These are phyloP conservation scores for Diutina catenulata DNA, from an alignment of 1,139 yeast genomes.

Conservation along the genomic window DNA sequence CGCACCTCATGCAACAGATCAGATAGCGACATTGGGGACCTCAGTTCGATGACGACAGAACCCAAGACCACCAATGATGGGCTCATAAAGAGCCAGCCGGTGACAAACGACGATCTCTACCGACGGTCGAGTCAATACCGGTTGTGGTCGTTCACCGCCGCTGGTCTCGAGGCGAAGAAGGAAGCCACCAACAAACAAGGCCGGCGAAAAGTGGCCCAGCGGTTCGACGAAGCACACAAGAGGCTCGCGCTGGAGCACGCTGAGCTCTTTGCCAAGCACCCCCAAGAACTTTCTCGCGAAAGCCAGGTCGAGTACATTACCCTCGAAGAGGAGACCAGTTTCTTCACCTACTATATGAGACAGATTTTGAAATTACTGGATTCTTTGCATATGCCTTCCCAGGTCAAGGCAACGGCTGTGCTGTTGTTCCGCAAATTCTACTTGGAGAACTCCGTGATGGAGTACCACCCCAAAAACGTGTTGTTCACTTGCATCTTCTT, in stretches of 20 bases:
- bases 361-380: slow-evolving; percentile 48
- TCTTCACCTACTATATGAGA: slow-evolving; percentile 60
- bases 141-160: slow-evolving; percentile 69
- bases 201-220: slow-evolving; percentile 24
- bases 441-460: slow-evolving; percentile 69
- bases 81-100: slow-evolving; percentile 5
- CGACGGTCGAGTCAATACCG: slow-evolving; percentile 78
- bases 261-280: slow-evolving; percentile 19
- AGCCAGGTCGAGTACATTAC: slow-evolving; percentile 35
- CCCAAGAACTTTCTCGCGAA: slow-evolving; percentile 21
- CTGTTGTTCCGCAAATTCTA: slow-evolving; percentile 76
- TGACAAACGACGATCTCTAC: slow-evolving; percentile 69
- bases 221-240: slow-evolving; percentile 16
- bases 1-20: too few relatives aligned
- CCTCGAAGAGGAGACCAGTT: slow-evolving; percentile 56
- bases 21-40: too few relatives aligned
- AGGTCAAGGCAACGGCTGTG: slow-evolving; percentile 68
- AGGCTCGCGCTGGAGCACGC: slow-evolving; percentile 20
- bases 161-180: slow-evolving; percentile 39
- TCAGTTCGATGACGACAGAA: too few relatives aligned
- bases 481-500: slow-evolving; percentile 78
- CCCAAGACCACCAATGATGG: too few relatives aligned
- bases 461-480: slow-evolving; percentile 74
- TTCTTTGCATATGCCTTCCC: slow-evolving; percentile 36
- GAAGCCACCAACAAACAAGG: slow-evolving; percentile 43